These are phyloP conservation scores for Silene noctiflora DNA, from an alignment of 179 eudicot genomes.

Conservation along the genomic window DNA sequence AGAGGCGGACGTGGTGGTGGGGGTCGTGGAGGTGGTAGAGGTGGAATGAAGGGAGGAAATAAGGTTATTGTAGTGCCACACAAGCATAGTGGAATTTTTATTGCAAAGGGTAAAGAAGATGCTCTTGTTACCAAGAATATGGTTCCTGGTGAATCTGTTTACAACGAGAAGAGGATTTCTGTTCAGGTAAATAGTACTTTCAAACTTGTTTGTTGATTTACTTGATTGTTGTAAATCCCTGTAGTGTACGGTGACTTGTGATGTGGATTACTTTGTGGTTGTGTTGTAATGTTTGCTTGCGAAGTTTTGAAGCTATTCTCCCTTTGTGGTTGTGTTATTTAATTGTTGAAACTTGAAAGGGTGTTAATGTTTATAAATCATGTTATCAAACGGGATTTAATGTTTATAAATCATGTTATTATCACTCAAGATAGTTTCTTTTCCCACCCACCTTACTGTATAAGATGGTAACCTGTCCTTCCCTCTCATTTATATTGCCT, in stretches of 20 bases:
- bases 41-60: constrained; percentile 84
- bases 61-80: constrained; percentile 79
- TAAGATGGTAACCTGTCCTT: too few relatives aligned
- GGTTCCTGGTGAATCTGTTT: constrained; percentile 88
- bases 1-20: constrained; percentile 40
- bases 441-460: too few relatives aligned
- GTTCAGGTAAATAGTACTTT: constrained; percentile 43
- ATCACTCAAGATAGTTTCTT: not conserved
- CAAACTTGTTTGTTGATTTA: too few relatives aligned
- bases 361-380: too few relatives aligned
- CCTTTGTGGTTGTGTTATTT: too few relatives aligned
- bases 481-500: not conserved
- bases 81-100: constrained; percentile 82
- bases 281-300: too few relatives aligned
- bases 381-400: too few relatives aligned
- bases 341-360: not conserved
- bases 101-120: constrained; percentile 91
- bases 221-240: too few relatives aligned
- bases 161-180: constrained; percentile 78
- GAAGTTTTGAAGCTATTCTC: too few relatives aligned
- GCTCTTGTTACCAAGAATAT: constrained; percentile 71
- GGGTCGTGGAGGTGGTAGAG: constrained; percentile 40
- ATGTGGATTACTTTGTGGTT: not conserved
- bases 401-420: not conserved
- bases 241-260: too few relatives aligned